Evolutionary conservation across 2,329 filamentous ascomycete species (phyloP).

Genomic region (Fusarium vanettenii): DNA sequence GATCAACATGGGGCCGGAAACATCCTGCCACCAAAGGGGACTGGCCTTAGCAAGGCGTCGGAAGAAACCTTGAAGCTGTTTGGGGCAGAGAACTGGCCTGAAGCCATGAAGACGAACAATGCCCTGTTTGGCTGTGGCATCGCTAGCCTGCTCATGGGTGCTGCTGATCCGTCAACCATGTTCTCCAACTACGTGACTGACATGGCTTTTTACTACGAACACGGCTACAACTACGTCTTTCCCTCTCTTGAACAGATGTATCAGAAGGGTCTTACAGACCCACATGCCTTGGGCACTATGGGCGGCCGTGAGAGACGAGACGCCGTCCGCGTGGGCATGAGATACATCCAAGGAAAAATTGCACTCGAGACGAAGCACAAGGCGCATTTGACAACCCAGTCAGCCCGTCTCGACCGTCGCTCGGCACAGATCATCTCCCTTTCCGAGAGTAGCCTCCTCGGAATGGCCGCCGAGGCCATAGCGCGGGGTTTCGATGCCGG

Average conservation of each 20-base stretch:
- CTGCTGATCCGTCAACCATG: conserved; percentile 35
- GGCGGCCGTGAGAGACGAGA: conserved; percentile 35
- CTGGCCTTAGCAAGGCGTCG: conserved; percentile 30
- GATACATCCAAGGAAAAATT: conserved; percentile 40
- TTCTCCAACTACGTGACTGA: conserved; percentile 41
- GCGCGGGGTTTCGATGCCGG: conserved; percentile 36
- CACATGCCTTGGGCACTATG: conserved; percentile 30
- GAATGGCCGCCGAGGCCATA: conserved; percentile 38
- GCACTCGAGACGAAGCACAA: conserved; percentile 37
- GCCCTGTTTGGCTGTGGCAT: conserved; percentile 39
- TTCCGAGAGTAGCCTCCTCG: conserved; percentile 37
- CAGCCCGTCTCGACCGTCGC: conserved; percentile 28
- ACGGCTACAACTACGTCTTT: conserved; percentile 42
- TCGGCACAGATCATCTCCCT: conserved; percentile 39
- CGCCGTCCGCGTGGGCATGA: conserved; percentile 33
- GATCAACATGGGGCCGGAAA: conserved; percentile 35
- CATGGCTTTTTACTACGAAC: conserved; percentile 40
- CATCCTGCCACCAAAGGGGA: conserved; percentile 34
- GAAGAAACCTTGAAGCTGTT: conserved; percentile 21
- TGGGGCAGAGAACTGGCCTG: conserved; percentile 34
- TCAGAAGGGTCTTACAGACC: conserved; percentile 30
- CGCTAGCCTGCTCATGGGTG: conserved; percentile 39
- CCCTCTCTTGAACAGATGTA: conserved; percentile 33
- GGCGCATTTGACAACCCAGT: conserved; percentile 22
- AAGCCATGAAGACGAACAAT: conserved; percentile 38